phyloP scores from a whole-genome alignment of 768 basidiomycete genomes.

The Leccinellum luteum region DNA sequence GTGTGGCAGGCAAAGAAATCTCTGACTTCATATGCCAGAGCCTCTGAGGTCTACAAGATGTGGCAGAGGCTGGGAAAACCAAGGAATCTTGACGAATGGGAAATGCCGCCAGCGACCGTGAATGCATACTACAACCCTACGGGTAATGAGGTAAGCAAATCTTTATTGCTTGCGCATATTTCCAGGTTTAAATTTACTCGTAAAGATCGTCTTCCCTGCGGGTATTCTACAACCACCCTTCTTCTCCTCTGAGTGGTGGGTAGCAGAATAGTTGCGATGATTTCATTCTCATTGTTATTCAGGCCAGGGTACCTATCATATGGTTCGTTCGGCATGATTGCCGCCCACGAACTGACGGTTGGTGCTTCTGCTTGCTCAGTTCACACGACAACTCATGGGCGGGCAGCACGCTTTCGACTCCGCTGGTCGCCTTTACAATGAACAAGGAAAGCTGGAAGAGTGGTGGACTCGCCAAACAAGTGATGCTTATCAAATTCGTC shows the following conservation, averaged over 20 bases:
- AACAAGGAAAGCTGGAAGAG: conserved; percentile 79
- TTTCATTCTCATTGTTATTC: conserved; percentile 10
- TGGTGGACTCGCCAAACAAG: conserved; percentile 95
- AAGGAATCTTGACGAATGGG: conserved; percentile 75
- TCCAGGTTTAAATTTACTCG: neutral
- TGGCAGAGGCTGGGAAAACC: conserved; percentile 75
- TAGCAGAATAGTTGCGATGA: neutral
- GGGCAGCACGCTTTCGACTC: conserved; percentile 86
- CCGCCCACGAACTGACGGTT: conserved; percentile 89
- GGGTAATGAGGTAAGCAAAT: conserved; percentile 67
- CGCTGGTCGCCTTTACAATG: conserved; percentile 86
- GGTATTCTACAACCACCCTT: conserved; percentile 93
- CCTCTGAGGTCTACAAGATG: conserved; percentile 57
- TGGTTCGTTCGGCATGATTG: conserved; percentile 90
- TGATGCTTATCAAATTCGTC: conserved; percentile 75
- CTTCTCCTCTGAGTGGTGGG: conserved; percentile 77
- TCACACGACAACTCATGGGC: neutral
- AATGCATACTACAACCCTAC: conserved; percentile 90
- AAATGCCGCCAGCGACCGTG: conserved; percentile 84
- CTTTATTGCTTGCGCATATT: neutral
- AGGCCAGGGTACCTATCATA: conserved; percentile 91
- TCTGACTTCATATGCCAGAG: conserved; percentile 35
- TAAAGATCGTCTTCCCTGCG: conserved; percentile 90
- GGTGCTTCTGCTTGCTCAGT: conserved; percentile 16
- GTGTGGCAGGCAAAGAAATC: neutral